These are phyloP conservation scores for Kingdonia uniflora DNA, from an alignment of 164 flowering plant species.

Conservation along the genomic window DNA sequence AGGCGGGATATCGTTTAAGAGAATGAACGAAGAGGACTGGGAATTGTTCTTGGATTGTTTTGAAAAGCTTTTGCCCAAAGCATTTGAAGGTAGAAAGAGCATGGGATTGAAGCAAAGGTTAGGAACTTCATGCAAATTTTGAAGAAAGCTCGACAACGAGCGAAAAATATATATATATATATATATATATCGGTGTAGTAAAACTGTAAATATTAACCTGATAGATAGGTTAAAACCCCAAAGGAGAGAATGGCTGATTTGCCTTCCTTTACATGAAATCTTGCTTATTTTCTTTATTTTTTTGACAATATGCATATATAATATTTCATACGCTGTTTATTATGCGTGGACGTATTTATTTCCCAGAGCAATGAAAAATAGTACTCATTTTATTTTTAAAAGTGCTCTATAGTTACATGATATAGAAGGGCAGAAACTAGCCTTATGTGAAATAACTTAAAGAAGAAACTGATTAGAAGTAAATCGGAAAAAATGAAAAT, in stretches of 20 bases:
- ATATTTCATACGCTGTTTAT: too few species aligned
- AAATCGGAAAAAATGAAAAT: too few species aligned
- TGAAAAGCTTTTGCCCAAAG: slow-evolving; percentile 46
- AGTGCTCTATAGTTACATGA: too few species aligned
- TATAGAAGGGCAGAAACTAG: too few species aligned
- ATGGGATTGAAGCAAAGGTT: slow-evolving; percentile 39
- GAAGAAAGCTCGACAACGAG: slow-evolving; percentile 5
- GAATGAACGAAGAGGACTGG: slow-evolving; percentile 54
- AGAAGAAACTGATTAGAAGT: too few species aligned
- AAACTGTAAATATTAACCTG: neutral
- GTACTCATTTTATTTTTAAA: too few species aligned
- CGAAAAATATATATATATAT: neutral
- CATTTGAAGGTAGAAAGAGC: slow-evolving; percentile 35
- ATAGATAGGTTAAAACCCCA: neutral
- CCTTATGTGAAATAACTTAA: too few species aligned
- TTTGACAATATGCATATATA: too few species aligned
- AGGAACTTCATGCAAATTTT: slow-evolving; percentile 54
- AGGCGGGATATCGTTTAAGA: slow-evolving; percentile 37
- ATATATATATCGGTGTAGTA: neutral
- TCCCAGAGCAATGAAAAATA: too few species aligned
- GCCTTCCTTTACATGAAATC: slow-evolving; percentile 2
- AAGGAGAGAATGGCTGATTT: neutral
- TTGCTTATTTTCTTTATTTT: too few species aligned
- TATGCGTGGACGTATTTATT: too few species aligned
- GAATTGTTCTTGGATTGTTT: slow-evolving; percentile 38